phyloP scores from a whole-genome alignment of 129 eudicot genomes.

The carrot (Daucus carota) region DNA sequence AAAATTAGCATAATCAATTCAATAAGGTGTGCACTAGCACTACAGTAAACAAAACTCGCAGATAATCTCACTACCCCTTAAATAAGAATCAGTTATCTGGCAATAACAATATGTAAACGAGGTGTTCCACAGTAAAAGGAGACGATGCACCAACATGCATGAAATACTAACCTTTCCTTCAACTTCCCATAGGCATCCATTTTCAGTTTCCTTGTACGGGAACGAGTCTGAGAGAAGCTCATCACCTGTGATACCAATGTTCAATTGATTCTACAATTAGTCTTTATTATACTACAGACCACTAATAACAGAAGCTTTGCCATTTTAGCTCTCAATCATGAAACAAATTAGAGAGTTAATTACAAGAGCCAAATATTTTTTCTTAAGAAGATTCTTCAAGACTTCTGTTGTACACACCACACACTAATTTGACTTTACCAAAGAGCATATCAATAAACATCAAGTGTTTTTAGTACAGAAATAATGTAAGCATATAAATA shows the following conservation, averaged over 20 bases:
- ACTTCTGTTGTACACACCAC: no score
- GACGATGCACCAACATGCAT: not conserved
- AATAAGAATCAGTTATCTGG: not conserved
- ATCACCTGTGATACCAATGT: conserved; percentile 32
- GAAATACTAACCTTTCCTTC: conserved; percentile 47
- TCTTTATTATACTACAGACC: not conserved
- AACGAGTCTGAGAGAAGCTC: conserved; percentile 68
- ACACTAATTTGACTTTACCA: no score
- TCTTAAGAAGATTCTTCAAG: no score
- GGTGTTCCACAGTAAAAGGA: not conserved
- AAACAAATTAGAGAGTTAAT: not conserved
- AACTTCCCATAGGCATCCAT: conserved; percentile 55
- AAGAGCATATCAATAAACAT: no score
- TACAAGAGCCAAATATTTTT: not conserved
- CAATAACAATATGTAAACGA: not conserved
- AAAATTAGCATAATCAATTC: not conserved
- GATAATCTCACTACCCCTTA: not conserved
- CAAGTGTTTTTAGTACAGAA: not conserved
- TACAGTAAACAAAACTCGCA: not conserved
- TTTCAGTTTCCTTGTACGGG: conserved; percentile 45
- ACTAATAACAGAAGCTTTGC: not conserved
- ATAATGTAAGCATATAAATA: not conserved
- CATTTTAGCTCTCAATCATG: not conserved
- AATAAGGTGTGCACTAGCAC: not conserved
- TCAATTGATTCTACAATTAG: not conserved